Percentiles rank a stretch among this genome's conserved stretches.
Conservation (phyloP, 2,329 filamentous ascomycete genomes). For the Sclerotinia nivalis region DNA sequence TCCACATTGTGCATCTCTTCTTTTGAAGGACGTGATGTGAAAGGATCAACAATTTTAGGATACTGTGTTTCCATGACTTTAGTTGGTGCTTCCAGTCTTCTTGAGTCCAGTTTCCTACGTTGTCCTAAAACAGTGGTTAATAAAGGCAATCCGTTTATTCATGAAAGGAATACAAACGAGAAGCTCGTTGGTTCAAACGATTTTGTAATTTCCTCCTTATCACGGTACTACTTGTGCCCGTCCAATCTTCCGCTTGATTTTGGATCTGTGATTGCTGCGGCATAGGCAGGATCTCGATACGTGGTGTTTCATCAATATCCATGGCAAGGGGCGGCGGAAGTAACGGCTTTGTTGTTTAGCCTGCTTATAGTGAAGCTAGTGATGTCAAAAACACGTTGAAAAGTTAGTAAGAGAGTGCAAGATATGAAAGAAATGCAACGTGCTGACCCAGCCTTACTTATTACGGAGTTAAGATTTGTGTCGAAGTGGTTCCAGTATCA, state of each 20-base stretch:
- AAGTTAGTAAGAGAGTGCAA: not conserved
- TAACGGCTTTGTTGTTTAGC: not conserved
- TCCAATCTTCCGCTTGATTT: conserved; percentile 41
- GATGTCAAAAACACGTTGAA: not conserved
- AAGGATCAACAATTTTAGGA: not conserved
- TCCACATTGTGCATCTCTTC: conserved; percentile 12
- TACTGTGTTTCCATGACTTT: not conserved
- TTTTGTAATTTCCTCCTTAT: conserved; percentile 38
- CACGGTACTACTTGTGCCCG: conserved; percentile 38
- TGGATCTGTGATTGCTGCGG: conserved; percentile 25
- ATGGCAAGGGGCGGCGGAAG: too few species aligned
- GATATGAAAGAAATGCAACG: not conserved
- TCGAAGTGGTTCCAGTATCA: not conserved
- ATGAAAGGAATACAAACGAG: conserved; percentile 30
- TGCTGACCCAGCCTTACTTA: conserved; percentile 12
- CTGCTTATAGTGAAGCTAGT: not conserved
- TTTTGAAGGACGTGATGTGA: not conserved
- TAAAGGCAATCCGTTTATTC: not conserved
- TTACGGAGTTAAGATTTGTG: not conserved
- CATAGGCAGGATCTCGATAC: conserved; percentile 29
- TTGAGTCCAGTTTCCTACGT: conserved; percentile 2
- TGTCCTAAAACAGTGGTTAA: not conserved
- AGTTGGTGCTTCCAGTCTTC: not conserved
- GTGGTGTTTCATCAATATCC: conserved; percentile 1
- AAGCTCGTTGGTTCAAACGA: conserved; percentile 37